Base-by-base conservation (phyloP, 2,329 filamentous ascomycete genomes). In the Colletotrichum acutatum region DNA sequence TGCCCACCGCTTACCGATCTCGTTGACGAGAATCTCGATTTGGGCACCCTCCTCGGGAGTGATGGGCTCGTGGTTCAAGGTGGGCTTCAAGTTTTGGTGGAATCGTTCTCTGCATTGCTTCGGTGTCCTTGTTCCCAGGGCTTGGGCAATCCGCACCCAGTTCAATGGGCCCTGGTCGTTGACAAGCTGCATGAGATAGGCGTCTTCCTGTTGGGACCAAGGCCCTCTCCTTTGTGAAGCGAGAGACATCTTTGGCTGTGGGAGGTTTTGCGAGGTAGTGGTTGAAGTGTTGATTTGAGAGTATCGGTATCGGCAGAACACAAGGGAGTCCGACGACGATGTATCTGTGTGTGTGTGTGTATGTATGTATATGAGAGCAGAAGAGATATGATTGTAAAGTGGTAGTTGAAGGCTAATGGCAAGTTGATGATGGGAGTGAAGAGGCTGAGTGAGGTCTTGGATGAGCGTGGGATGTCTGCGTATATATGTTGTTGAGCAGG, bases 101-200 rank as follows among this genome's bases (percentile, higher is more conserved):
- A 94, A 98, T 60, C 96, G 90, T 85, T 98, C 96, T 71, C 96
- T 91, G 82, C 96, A 98, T 85, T 98, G 96, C 86, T 98, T 98
- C 66, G 96, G 93, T 28, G 94, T 94, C 75, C 96, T 90, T 30
- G 93, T 92, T 72, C 90, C 88, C 78, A 98, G 91, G 76, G 91
- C 88, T 67, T 91, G 86, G 34, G 95, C 91, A 79, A 98, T 97
- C 76, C 91, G 90, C 16, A 98, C 95, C 96, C 96, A 98, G 88
- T 98, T 97, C 81, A 93, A 89, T 37, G 93, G 89, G 37, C 94
- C 94, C 82, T 94, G 91, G 64, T 88, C 86, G 60, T 89, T 86
- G 74, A 97, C 93, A 28, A 96, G 89, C 72, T 90, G 86, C 76
- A 95, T 87, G 28, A 97, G 88, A 74, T 89, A 86, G 62, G 87